These are phyloP conservation scores for Phyllosticta citriasiana DNA, from an alignment of 2,329 filamentous ascomycete species.

Conservation along the genomic window DNA sequence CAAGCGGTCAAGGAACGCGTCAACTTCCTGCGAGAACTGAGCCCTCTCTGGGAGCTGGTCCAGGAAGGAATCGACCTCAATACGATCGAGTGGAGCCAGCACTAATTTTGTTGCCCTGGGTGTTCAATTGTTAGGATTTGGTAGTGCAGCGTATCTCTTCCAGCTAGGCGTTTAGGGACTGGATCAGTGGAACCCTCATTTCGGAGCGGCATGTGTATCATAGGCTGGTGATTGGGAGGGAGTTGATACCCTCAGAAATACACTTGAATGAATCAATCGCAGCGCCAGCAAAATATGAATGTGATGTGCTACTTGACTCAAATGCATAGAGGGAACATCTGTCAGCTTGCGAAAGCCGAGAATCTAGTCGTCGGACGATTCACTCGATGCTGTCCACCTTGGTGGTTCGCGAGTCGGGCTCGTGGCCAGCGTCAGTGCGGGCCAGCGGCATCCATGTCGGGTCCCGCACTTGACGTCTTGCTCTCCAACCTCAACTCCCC, in stretches of 20 bases:
- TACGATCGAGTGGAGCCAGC: conserved; percentile 97
- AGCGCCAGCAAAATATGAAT: background rate
- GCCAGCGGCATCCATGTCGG: background rate
- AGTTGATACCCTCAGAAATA: conserved; percentile 6
- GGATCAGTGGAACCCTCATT: background rate
- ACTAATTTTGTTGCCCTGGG: conserved; percentile 43
- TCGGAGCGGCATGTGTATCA: conserved; percentile 1
- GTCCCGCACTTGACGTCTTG: background rate
- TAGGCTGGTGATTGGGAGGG: background rate
- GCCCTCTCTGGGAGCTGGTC: conserved; percentile 93
- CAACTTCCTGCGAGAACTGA: conserved; percentile 85
- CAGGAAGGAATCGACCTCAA: conserved; percentile 93
- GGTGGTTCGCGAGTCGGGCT: background rate
- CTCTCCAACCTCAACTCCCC: conserved; percentile 1
- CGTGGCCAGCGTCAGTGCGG: background rate
- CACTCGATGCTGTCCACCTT: too few species aligned
- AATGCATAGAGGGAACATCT: too few species aligned
- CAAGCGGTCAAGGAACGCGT: conserved; percentile 89
- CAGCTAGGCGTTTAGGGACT: conserved; percentile 1
- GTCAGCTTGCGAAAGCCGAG: too few species aligned
- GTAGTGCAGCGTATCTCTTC: conserved; percentile 4
- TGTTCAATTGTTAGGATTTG: conserved; percentile 2
- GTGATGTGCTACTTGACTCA: background rate
- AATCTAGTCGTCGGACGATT: too few species aligned
- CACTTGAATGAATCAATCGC: background rate